Evolutionary conservation across 371 early-diverging fungal species (phyloP).

Genomic region (Pancytospora philotis): DNA sequence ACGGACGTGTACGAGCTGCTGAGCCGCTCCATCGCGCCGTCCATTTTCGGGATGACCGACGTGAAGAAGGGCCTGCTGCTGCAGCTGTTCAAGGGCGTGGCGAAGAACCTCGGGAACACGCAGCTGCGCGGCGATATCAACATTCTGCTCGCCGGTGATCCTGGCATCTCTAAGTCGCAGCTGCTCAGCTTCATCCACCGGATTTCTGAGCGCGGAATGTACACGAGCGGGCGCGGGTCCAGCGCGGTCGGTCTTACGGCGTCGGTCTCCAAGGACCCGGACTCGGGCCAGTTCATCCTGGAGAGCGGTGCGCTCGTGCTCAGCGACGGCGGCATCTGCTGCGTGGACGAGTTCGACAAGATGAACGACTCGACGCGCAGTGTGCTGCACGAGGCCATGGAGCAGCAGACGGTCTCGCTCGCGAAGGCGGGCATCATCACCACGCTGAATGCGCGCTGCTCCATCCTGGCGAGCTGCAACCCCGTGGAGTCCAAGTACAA

Average conservation of each 20-base stretch:
- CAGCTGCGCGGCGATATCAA: constrained; percentile 60
- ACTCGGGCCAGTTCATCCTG: constrained; percentile 81
- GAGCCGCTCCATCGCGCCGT: constrained; percentile 69
- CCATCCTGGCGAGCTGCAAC: constrained; percentile 60
- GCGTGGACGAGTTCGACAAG: constrained; percentile 59
- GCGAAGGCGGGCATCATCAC: constrained; percentile 62
- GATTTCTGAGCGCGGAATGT: constrained; percentile 87
- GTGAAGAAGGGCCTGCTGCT: constrained; percentile 90
- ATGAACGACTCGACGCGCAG: constrained; percentile 62
- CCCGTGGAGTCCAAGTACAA: constrained; percentile 60
- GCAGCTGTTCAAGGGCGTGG: constrained; percentile 88
- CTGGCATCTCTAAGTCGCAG: constrained; percentile 60
- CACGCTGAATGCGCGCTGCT: constrained; percentile 59
- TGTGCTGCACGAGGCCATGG: constrained; percentile 61
- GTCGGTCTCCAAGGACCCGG: constrained; percentile 88
- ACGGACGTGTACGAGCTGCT: constrained; percentile 59
- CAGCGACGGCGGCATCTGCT: constrained; percentile 59
- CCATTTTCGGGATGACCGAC: constrained; percentile 86
- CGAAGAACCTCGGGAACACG: constrained; percentile 50
- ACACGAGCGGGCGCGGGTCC: constrained; percentile 95
- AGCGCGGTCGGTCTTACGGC: constrained; percentile 97
- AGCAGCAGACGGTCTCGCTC: constrained; percentile 59
- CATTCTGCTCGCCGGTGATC: constrained; percentile 59
- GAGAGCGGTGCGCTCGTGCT: constrained; percentile 60
- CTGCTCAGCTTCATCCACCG: constrained; percentile 66